Evolutionary conservation across 257 asterid species (phyloP), one percentile per base, ranked within the genome.

Genomic region (Eustoma russellianum): DNA sequence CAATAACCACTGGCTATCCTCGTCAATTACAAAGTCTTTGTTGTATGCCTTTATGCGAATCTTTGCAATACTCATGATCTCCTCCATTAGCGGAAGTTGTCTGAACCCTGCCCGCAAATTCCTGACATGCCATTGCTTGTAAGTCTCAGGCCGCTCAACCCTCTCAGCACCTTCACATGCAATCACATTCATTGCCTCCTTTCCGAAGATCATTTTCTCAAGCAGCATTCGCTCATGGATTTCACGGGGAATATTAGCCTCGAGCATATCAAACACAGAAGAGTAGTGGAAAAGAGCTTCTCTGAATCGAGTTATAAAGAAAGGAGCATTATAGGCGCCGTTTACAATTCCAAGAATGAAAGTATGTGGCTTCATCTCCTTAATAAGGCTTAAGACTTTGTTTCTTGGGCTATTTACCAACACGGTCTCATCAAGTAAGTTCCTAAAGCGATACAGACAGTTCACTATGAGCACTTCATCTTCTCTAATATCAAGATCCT

Each of bases 91-190:
- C 5, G 72, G 72, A 47, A 75, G 77, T 62, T 68, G 75, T 46
- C 30, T 46, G 49, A 75, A 75, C 16, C 81, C 81, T 6, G 72
- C 73, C 57, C 78, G 52, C 19, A 50, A 7, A 34, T 64, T 67
- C 19, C 81, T 47, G 17, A 67, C 73, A 52, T 67, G 75, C 78
- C 78, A 71, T 48, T 75, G 81, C 60, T 71, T 75, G 60, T 75
- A 75, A 0, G 81, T 75, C 65, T 75, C 81, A 24, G 81, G 81
- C 38, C 81, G 60, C 71, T 71, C 81, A 28, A 75, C 46, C 40
- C 81, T 73, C 78, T 75, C 81, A 14, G 75, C 67, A 7, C 57
- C 71, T 53, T 75, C 81, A 47, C 81, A 75, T 5, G 81, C 81
- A 41, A 75, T 65, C 13, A 75, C 81, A 57, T 75, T 75, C 81